phyloP scores from a whole-genome alignment of 371 early-diverging fungal genomes.

The Mucor piriformis region DNA sequence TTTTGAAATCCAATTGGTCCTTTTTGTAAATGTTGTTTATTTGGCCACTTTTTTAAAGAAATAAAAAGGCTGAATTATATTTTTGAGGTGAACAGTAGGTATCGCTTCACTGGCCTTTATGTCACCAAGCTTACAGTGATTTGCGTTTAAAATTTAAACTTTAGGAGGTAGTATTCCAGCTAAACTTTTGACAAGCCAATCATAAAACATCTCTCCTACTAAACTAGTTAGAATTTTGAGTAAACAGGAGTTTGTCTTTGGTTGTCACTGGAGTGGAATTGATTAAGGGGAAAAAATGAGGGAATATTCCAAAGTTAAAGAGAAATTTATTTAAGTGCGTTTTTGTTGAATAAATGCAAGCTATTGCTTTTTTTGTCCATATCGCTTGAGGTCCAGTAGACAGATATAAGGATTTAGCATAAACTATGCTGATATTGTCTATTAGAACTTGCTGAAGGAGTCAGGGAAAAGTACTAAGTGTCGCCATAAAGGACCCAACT shows the following conservation, averaged over 20 bases:
- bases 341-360: not conserved
- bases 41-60: not conserved
- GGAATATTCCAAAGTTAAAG: not conserved
- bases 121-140: conserved; percentile 9
- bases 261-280: conserved; percentile 8
- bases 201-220: conserved; percentile 11
- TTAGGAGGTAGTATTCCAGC: conserved; percentile 2
- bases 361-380: too few species aligned
- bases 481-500: conserved; percentile 10
- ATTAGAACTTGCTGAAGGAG: conserved; percentile 7
- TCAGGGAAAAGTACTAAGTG: conserved; percentile 8
- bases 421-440: too few species aligned
- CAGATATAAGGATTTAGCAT: not conserved
- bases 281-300: not conserved
- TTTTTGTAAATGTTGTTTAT: conserved; percentile 1
- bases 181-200: conserved; percentile 14
- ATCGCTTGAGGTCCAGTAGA: too few species aligned
- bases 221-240: conserved; percentile 8
- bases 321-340: conserved; percentile 10
- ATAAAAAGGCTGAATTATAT: conserved; percentile 5
- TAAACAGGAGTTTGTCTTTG: conserved; percentile 13
- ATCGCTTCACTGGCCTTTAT: conserved; percentile 2
- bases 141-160: conserved; percentile 18
- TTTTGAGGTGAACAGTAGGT: conserved; percentile 6
- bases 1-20: not conserved